phyloP scores from a whole-genome alignment of 2,329 filamentous ascomycete species.

The Zymoseptoria pseudotritici region DNA sequence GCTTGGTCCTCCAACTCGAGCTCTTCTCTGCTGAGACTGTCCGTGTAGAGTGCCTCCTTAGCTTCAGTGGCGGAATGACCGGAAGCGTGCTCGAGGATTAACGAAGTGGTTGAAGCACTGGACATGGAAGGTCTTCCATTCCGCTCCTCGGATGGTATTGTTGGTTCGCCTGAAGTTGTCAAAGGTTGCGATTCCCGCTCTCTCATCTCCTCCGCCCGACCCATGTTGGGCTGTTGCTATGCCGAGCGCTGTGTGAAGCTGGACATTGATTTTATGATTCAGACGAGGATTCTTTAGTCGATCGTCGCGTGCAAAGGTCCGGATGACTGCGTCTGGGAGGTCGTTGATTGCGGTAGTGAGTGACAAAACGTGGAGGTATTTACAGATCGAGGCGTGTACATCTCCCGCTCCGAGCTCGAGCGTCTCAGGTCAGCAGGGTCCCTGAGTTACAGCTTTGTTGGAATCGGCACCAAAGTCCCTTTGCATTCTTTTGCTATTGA shows the following conservation, averaged over 20 bases:
- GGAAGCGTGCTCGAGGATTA: constrained; percentile 70
- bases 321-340: neutral
- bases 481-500: neutral
- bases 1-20: constrained; percentile 47
- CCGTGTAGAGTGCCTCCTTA: constrained; percentile 39
- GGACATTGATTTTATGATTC: neutral
- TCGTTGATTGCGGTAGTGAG: neutral
- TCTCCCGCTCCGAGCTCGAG: neutral
- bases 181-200: constrained; percentile 42
- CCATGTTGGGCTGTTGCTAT: constrained; percentile 12
- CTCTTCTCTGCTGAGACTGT: constrained; percentile 32
- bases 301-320: neutral
- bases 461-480: neutral
- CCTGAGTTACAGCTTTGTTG: neutral
- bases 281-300: neutral
- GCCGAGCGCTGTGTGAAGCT: neutral
- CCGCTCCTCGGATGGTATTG: constrained; percentile 27
- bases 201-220: constrained; percentile 18
- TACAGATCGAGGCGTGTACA: neutral
- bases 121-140: constrained; percentile 49
- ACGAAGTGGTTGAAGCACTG: constrained; percentile 75
- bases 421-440: no score
- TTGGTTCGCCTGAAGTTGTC: constrained; percentile 29
- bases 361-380: neutral
- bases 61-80: constrained; percentile 43